A percentile compares a stretch with the other conserved stretches of the same genome.
phyloP scores from a whole-genome alignment of 2,329 filamentous ascomycete genomes.

The Akanthomyces uredinophilus region DNA sequence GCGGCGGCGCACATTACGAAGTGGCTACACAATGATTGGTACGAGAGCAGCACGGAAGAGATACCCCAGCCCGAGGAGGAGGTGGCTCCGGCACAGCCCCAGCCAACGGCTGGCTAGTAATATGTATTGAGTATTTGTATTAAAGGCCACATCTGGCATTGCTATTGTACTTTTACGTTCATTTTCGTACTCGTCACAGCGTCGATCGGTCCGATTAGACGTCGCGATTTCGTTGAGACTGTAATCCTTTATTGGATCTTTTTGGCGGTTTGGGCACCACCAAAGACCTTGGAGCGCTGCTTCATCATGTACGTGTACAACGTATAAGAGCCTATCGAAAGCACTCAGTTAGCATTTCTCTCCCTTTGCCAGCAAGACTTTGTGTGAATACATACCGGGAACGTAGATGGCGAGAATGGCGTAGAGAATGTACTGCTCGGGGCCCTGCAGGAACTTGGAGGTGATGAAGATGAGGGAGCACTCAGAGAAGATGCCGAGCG shows the following conservation, averaged over 20 bases:
- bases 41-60: slow-evolving; percentile 46
- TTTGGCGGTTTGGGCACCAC: slow-evolving; percentile 22
- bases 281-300: slow-evolving; percentile 71
- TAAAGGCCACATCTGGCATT: neutral
- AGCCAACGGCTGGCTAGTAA: neutral
- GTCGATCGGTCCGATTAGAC: neutral
- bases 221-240: neutral
- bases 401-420: slow-evolving; percentile 69
- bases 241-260: slow-evolving; percentile 31
- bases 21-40: slow-evolving; percentile 65
- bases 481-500: slow-evolving; percentile 85
- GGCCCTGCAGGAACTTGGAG: slow-evolving; percentile 49
- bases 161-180: neutral
- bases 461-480: slow-evolving; percentile 72
- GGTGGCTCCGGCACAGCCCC: neutral
- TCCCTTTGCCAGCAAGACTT: too few species aligned
- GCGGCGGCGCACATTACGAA: slow-evolving; percentile 59
- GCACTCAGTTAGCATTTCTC: neutral
- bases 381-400: slow-evolving; percentile 53
- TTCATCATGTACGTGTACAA: slow-evolving; percentile 93
- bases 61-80: slow-evolving; percentile 23
- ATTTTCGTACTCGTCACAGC: neutral
- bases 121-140: neutral
- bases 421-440: slow-evolving; percentile 56
- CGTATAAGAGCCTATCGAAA: slow-evolving; percentile 60